Percentiles rank a stretch among this genome's conserved stretches.
Evolutionary conservation across 495 filamentous ascomycete species (phyloP).

Genomic region (Podospora appendiculata): DNA sequence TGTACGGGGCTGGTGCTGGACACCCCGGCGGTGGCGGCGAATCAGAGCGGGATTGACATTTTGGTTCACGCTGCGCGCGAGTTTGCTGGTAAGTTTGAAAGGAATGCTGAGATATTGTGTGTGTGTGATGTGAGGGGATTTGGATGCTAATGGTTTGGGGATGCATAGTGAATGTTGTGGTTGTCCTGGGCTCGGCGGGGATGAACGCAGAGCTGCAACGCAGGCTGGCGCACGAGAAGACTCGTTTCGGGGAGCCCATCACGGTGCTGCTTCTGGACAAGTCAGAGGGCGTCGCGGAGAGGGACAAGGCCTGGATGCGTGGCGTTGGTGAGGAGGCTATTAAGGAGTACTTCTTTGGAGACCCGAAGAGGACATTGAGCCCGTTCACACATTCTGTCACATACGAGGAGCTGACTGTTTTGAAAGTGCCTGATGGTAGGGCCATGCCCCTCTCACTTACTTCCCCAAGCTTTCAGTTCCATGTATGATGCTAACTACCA

Average conservation of each 20-base stretch:
- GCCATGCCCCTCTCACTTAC: background rate
- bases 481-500: conserved; percentile 20
- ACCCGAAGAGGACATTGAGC: conserved; percentile 64
- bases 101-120: background rate
- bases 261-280: conserved; percentile 73
- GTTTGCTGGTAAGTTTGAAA: conserved; percentile 57
- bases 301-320: conserved; percentile 69
- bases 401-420: conserved; percentile 65
- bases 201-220: conserved; percentile 70
- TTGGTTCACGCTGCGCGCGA: conserved; percentile 80
- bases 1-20: conserved; percentile 79
- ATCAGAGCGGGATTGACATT: conserved; percentile 48
- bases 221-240: conserved; percentile 60
- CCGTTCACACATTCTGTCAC: conserved; percentile 76
- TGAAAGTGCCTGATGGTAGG: conserved; percentile 22
- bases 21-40: conserved; percentile 60
- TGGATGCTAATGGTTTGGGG: background rate
- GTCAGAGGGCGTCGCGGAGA: conserved; percentile 79
- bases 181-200: conserved; percentile 78
- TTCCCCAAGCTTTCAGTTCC: background rate
- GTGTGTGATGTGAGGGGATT: background rate
- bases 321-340: conserved; percentile 64
- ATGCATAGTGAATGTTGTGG: conserved; percentile 62
- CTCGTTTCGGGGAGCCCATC: conserved; percentile 52
- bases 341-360: conserved; percentile 90